Conservation (phyloP, 2,329 filamentous ascomycete species). For the Didymella sp. region DNA sequence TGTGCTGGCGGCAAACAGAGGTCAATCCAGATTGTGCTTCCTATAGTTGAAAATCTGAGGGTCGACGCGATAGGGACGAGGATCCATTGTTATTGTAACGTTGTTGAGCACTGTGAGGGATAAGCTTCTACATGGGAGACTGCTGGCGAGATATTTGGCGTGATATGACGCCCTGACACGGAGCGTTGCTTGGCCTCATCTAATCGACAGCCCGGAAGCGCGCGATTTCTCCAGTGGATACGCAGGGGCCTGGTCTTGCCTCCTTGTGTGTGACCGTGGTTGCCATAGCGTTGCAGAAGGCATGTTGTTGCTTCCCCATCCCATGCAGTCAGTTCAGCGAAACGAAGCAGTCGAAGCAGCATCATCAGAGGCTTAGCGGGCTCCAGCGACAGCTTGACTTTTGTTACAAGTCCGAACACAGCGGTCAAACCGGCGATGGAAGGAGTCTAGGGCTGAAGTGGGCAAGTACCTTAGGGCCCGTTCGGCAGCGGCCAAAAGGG, state of each 20-base stretch:
- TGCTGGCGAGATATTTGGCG: slow-evolving; percentile 13
- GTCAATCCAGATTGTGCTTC: neutral
- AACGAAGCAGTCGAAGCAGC: slow-evolving; percentile 2
- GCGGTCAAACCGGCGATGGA: neutral
- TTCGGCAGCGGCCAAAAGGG: slow-evolving; percentile 8
- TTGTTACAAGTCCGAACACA: neutral
- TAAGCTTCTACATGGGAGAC: slow-evolving; percentile 9
- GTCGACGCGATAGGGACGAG: slow-evolving; percentile 14
- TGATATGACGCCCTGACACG: slow-evolving; percentile 28
- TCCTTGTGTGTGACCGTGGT: slow-evolving; percentile 12
- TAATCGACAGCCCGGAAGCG: slow-evolving; percentile 9
- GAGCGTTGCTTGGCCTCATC: slow-evolving; percentile 28
- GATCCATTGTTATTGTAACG: slow-evolving; percentile 14
- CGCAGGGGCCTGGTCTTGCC: slow-evolving; percentile 10
- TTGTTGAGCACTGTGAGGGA: slow-evolving; percentile 7
- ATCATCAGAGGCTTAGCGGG: slow-evolving; percentile 12
- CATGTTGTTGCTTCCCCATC: neutral
- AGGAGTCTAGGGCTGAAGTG: neutral
- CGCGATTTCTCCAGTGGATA: slow-evolving; percentile 17
- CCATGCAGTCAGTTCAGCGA: neutral
- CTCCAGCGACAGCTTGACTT: slow-evolving; percentile 15
- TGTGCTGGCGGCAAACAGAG: slow-evolving; percentile 19
- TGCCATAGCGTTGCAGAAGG: slow-evolving; percentile 11
- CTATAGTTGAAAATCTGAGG: slow-evolving; percentile 1
- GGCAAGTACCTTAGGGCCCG: slow-evolving; percentile 1